Base-by-base conservation (phyloP, 2,329 filamentous ascomycete genomes). In the Aspergillus novoparasiticus region DNA sequence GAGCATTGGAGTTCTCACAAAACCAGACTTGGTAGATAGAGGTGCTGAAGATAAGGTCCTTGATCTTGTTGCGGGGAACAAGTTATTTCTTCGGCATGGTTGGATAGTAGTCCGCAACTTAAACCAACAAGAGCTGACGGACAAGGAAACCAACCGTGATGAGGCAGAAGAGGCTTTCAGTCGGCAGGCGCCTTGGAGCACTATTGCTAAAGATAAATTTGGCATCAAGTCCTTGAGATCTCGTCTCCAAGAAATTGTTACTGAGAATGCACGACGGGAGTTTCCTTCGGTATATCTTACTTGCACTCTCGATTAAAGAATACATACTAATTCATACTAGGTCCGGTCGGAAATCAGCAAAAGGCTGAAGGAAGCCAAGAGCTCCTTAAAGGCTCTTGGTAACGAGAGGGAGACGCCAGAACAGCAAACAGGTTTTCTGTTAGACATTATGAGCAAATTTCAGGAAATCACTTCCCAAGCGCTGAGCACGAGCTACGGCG, bases 1-100 rank as follows among this genome's bases (percentile, higher is more conserved):
- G 46, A 84, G 81, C 0, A 59, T 84, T 0, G 80, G 80, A 0
- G 74, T 84, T 3, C 76, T 89, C 0, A 90, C 87, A 0, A 90
- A 89, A 66, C 84, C 86, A 0, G 88, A 90, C 61, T 75, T 89
- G 0, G 81, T 83, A 9, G 73, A 78, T 46, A 63, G 67, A 32
- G 76, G 76, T 0, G 70, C 72, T 0, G 74, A 77, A 46, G 19
- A 62, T 1, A 66, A 62, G 11, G 68, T 78, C 0, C 59, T 77
- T 4, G 68, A 76, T 9, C 58, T 78, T 3, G 46, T 79, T 14
- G 57, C 69, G 8, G 71, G 71, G 4, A 68, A 66, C 53, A 62
- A 61, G 10, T 55, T 69, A 36, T 53, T 48, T 2, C 65, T 73
- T 6, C 71, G 69, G 10, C 67, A 75, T 10, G 75, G 75, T 0